phyloP scores from a whole-genome alignment of 2,329 filamentous ascomycete species.

The Coniochaeta sp. region DNA sequence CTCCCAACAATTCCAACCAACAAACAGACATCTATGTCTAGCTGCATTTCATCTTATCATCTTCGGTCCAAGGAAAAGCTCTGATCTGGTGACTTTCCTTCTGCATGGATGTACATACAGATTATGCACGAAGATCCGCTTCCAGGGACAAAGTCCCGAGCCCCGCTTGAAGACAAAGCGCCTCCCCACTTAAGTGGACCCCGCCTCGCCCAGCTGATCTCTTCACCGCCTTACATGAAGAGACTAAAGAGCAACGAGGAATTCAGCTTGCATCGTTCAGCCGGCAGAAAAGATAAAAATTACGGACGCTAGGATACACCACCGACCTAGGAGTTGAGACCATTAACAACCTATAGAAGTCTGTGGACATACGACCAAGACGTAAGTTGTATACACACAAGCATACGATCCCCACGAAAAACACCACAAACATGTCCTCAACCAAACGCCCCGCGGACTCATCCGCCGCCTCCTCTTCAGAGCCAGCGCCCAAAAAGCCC shows the following conservation, averaged over 20 bases:
- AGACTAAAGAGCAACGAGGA: not conserved
- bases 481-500: constrained; percentile 39
- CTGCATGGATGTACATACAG: not conserved
- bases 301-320: not conserved
- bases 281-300: not conserved
- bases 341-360: too few species aligned
- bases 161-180: not conserved
- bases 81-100: not conserved
- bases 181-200: not conserved
- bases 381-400: too few species aligned
- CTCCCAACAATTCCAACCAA: too few species aligned
- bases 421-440: not conserved
- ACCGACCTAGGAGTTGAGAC: not conserved
- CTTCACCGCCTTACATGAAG: not conserved
- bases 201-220: not conserved
- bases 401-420: not conserved
- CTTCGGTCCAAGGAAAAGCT: not conserved
- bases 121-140: not conserved
- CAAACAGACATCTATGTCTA: not conserved
- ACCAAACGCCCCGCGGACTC: not conserved
- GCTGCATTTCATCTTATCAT: not conserved
- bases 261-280: not conserved
- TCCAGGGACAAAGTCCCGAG: not conserved
- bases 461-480: constrained; percentile 14
- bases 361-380: too few species aligned